A percentile compares a stretch with the other conserved stretches of the same genome.
Conservation (phyloP, 2,329 filamentous ascomycete genomes). For the Colletotrichum brevisporum region DNA sequence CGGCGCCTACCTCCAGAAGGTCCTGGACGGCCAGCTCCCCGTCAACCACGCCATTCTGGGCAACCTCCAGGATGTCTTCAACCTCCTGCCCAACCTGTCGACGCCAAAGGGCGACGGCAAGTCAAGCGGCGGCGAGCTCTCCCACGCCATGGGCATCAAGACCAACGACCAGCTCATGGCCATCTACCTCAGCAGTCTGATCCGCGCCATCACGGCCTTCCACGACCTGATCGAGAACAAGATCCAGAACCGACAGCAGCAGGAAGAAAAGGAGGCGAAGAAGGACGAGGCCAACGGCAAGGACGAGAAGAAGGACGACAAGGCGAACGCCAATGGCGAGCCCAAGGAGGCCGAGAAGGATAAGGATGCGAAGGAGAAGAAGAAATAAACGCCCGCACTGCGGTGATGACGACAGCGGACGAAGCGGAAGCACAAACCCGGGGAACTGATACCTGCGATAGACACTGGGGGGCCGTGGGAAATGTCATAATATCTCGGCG, state of each 20-base stretch:
- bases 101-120: conserved; percentile 79
- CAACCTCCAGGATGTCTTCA: conserved; percentile 99
- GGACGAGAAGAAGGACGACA: conserved; percentile 70
- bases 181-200: conserved; percentile 96
- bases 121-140: conserved; percentile 83
- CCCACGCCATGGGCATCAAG: conserved; percentile 98
- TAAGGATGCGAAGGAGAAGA: conserved; percentile 68
- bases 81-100: conserved; percentile 94
- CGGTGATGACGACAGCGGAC: conserved; percentile 16
- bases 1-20: conserved; percentile 94
- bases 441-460: conserved; percentile 40
- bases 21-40: conserved; percentile 90
- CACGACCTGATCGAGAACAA: conserved; percentile 99
- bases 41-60: conserved; percentile 98
- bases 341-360: conserved; percentile 66
- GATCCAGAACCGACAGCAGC: conserved; percentile 97
- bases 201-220: conserved; percentile 98
- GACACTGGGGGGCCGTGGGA: conserved; percentile 32
- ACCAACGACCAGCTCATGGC: conserved; percentile 99
- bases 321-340: conserved; percentile 56
- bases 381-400: conserved; percentile 50
- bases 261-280: conserved; percentile 94
- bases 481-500: conserved; percentile 41
- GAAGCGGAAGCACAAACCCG: conserved; percentile 12
- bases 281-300: conserved; percentile 77